Evolutionary conservation across 495 filamentous ascomycete species (phyloP), one percentile per base, ranked within the genome.

Genomic region (Pseudevernia furfuracea): DNA sequence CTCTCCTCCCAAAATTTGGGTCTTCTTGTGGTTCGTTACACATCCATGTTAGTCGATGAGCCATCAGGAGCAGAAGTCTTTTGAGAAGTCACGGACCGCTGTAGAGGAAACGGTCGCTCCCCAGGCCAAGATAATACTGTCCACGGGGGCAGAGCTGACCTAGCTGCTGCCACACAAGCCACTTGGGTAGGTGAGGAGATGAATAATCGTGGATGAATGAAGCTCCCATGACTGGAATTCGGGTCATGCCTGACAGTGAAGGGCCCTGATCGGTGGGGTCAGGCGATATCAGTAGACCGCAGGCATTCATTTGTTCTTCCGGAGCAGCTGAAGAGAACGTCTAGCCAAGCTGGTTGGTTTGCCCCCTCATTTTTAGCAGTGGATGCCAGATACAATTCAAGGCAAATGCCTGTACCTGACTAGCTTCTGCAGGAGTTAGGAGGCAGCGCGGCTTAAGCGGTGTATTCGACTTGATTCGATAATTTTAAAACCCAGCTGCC

Each of bases 351-450:
- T 32, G 49, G 17, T 30, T 17, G 25, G 8, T 15, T 53, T 53
- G 28, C 12, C 25, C 5, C 28, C 28, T 53, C 25, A 19, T 1
- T 32, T 17, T 53, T 32, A 4, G 32, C 12, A 30, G 49, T 28
- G 49, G 5, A 30, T 32, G 12, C 12, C 32, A 17, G 28, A 2
- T 30, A 30, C 19, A 3, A 7, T 17, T 1, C 15, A 32, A 53
- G 49, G 43, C 25, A n/a, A 19, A 57, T 43, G 12, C 49, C 52
- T 30, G 61, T 57, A 38, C 52, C 61, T 63, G 61, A 25, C 17
- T 41, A n/a, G 25, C 6, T 46, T 19, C 17, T 30, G 41, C 23
- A 17, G 4, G 30, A 39, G 25, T 32, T 46, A 55, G 49, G 34
- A 44, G 28, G 37, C 32, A 43, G 39, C 12, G 28, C 58, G 17